Conservation (phyloP, 495 filamentous ascomycete species). For the Echria macrotheca region DNA sequence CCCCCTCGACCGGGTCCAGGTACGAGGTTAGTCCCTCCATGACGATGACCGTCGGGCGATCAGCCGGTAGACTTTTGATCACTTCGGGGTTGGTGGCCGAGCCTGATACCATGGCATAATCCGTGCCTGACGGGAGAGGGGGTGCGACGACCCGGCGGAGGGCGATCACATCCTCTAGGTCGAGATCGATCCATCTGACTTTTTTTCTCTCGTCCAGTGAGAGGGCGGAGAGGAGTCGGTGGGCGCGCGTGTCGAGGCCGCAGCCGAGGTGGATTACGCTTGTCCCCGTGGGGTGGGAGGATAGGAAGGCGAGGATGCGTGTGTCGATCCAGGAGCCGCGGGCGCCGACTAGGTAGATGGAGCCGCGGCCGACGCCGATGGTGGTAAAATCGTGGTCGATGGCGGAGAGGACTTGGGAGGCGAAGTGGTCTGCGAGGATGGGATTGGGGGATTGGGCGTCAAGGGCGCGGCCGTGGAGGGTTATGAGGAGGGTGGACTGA, state of each 20-base stretch:
- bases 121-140: neutral
- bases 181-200: neutral
- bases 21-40: neutral
- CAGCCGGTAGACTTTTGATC: neutral
- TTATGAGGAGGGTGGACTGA: neutral
- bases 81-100: neutral
- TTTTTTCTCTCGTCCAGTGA: too few relatives aligned
- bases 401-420: neutral
- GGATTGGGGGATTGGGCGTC: neutral
- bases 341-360: neutral
- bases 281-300: neutral
- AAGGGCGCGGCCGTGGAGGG: neutral
- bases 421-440: neutral
- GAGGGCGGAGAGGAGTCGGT: neutral
- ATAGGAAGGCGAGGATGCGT: neutral
- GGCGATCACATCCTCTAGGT: neutral
- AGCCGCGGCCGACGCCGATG: neutral
- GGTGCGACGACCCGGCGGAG: neutral
- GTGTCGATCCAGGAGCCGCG: neutral
- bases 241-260: neutral
- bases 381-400: neutral
- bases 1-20: neutral
- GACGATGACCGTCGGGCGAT: neutral
- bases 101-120: neutral
- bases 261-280: neutral